Evolutionary conservation across 139 green algal genomes (phyloP).

Genomic region (Coccomyxa sp.): DNA sequence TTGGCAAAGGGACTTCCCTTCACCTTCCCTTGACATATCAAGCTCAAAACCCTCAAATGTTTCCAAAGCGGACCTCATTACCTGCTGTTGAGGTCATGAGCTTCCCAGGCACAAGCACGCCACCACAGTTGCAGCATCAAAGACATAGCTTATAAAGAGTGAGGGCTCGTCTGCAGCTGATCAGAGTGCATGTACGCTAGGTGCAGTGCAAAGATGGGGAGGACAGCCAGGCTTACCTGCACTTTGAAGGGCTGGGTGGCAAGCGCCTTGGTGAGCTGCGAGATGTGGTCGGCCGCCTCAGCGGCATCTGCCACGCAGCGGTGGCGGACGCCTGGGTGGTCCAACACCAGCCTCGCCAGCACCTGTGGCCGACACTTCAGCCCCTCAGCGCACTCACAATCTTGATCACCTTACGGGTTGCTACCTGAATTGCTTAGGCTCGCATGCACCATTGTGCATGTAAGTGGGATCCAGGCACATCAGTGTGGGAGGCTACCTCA

Average conservation of each 20-base stretch:
- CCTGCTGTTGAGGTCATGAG: too few relatives aligned
- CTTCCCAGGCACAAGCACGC: too few relatives aligned
- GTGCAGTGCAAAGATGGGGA: neutral
- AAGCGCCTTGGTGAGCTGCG: conserved; percentile 10
- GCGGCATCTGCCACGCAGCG: conserved; percentile 6
- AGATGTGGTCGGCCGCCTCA: conserved; percentile 10
- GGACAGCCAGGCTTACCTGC: neutral
- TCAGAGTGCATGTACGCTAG: neutral
- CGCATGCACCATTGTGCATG: too few relatives aligned
- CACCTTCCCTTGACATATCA: too few relatives aligned
- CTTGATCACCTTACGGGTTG: too few relatives aligned
- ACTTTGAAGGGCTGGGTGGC: conserved; percentile 17
- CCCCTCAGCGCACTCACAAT: neutral
- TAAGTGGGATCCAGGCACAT: too few relatives aligned
- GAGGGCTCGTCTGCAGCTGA: neutral
- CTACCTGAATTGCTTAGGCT: too few relatives aligned
- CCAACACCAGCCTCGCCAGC: conserved; percentile 4
- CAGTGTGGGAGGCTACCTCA: too few relatives aligned
- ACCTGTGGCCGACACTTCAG: neutral
- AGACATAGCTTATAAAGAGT: neutral
- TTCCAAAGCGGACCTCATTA: too few relatives aligned
- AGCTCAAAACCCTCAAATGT: too few relatives aligned
- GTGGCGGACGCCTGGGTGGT: conserved; percentile 14
- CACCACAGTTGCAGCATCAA: too few relatives aligned
- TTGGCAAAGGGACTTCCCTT: neutral